Conservation (phyloP, 139 green algal species). For the Volvox reticuliferus region DNA sequence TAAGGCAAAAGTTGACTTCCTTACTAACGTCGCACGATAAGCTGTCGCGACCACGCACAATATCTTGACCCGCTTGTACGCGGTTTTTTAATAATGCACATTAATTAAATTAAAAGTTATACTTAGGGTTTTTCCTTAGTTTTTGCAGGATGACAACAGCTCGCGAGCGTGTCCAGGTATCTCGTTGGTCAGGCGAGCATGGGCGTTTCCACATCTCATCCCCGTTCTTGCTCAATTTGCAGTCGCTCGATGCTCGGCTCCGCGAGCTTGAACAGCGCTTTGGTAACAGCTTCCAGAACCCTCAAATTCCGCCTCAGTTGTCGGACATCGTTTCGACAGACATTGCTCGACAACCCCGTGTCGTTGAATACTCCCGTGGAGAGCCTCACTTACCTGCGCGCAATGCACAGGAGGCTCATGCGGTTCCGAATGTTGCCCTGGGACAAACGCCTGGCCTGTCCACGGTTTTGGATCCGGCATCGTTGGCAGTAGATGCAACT, state of each 20-base stretch:
- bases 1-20: too few relatives aligned
- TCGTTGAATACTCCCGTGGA: too few relatives aligned
- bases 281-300: neutral
- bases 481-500: too few relatives aligned
- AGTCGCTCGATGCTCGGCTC: constrained; percentile 17
- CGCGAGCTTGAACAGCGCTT: constrained; percentile 34
- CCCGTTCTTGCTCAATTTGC: neutral
- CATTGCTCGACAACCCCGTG: neutral
- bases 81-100: neutral
- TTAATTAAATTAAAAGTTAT: too few relatives aligned
- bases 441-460: too few relatives aligned
- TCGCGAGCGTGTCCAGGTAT: constrained; percentile 38
- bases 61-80: too few relatives aligned
- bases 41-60: neutral
- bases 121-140: too few relatives aligned
- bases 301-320: neutral
- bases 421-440: too few relatives aligned
- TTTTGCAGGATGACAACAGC: constrained; percentile 2
- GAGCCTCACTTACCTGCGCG: too few relatives aligned
- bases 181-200: neutral
- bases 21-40: neutral
- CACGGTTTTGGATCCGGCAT: too few relatives aligned
- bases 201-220: neutral
- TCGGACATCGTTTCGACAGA: neutral
- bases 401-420: too few relatives aligned